Evolutionary conservation across 495 filamentous ascomycete genomes (phyloP).

Genomic region (Penicillium coffeae): DNA sequence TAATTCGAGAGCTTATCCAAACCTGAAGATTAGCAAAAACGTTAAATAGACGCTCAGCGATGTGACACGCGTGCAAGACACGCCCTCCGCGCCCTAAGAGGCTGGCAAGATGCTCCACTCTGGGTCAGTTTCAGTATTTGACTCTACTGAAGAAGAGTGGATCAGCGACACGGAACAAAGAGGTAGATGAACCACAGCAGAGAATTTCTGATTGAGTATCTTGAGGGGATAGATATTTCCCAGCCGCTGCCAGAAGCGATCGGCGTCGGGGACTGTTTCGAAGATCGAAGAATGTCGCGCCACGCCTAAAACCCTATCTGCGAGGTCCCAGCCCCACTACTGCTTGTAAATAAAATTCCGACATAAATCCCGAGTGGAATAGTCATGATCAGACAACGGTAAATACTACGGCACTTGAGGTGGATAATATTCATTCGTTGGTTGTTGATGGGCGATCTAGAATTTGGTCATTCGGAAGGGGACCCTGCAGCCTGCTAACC

Average conservation of each 20-base stretch:
- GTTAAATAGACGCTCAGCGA: background rate
- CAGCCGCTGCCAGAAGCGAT: background rate
- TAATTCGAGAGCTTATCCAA: background rate
- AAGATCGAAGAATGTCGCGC: too few species aligned
- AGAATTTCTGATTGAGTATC: background rate
- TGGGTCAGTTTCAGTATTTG: background rate
- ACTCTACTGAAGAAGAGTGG: background rate
- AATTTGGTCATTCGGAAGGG: too few species aligned
- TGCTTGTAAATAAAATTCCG: background rate
- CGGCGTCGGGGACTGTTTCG: too few species aligned
- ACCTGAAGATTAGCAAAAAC: background rate
- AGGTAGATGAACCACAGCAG: background rate
- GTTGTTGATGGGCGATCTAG: too few species aligned
- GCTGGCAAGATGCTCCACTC: background rate
- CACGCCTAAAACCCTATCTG: background rate
- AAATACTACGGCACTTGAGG: too few species aligned
- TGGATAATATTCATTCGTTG: too few species aligned
- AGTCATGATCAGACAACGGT: too few species aligned
- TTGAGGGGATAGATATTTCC: background rate
- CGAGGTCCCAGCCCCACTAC: background rate
- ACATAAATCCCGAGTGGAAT: background rate
- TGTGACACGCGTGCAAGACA: background rate
- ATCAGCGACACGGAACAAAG: background rate
- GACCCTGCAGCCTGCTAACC: too few species aligned
- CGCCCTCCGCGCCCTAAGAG: background rate